Base-by-base conservation (phyloP, 164 flowering plant genomes). In the Macadamia integrifolia region DNA sequence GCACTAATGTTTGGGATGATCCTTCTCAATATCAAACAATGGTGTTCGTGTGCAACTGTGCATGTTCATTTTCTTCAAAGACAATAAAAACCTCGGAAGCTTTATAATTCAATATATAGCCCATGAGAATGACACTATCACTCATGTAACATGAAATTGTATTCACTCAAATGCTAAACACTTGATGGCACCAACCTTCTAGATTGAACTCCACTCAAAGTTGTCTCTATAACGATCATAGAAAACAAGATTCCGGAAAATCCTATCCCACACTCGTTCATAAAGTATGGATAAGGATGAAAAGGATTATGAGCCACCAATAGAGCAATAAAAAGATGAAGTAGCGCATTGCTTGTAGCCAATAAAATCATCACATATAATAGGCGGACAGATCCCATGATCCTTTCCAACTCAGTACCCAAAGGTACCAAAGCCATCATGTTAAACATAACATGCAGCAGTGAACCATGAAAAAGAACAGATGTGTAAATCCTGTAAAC, bases 331-430 rank as follows among this genome's bases (percentile, higher is more conserved):
- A 87, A 43, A 76, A 94, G 85, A 77, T 92, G 97, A 61, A 92
- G 72, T 72, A 88, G 58, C 23, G 97, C 95, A 87, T 88, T 94
- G 86, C 79, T 86, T 57, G 87, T 76, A 55, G 97, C 98, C 87
- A 92, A 73, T 60, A 94, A 69, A 59, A 89, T 42, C 48, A 70
- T 81, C 68, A 85, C 73, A 79, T 81, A 82, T 67, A 85, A 70
- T 80, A 92, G 69, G 61, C 99, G 95, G 56, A 92, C 72, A 7
- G 99, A 92, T 67, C 99, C 99, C 97, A 89, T 94, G 74, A 90
- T 89, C 78, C 97, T 86, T 84, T 94, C 99, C 73, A 94, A 82
- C 74, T 87, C 99, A 74, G 97, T 85, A 49, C 99, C 98, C 85
- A 92, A 66, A 61, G 99, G 98, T 75, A 92, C 91, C 74, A 94